Base-by-base conservation (phyloP, 306 rosid genomes). In the Argentina anserina region DNA sequence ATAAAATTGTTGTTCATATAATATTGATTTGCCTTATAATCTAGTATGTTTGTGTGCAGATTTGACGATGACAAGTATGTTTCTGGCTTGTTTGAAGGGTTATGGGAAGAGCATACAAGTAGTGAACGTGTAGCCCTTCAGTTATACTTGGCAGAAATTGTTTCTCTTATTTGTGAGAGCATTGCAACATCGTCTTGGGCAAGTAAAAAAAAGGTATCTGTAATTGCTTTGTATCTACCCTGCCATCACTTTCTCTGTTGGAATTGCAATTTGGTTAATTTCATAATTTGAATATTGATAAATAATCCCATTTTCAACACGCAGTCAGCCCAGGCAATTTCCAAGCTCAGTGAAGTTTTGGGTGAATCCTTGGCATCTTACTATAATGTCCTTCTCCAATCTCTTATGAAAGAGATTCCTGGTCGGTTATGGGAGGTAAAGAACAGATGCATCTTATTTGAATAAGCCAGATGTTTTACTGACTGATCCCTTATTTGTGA, bases 361-460 rank as follows among this genome's bases (percentile, higher is more conserved):
- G 98, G 90, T 45, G 98, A 94, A 69, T 88, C 97, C 69, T 81
- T 91, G 80, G 83, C 90, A 63, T 71, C 96, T 71, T 80, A 91
- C 77, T 85, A 84, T 82, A 80, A 80, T 56, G 85, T 88, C 71
- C 73, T 94, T 78, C 92, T 94, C 73, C 85, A 91, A 71, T 83
- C 85, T 84, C 91, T 91, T 58, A 80, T 89, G 94, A 93, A 87
- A 72, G 98, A 93, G 82, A 86, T 88, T 82, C 89, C 97, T 41
- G 96, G 97, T 70, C 97, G 93, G 60, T 84, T 89, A 67, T 94
- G 98, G 98, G 98, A 94, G 98, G 98, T 94, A 82, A 37, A 58
- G 11, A 28, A 29, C 65, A 60, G 39, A 29, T 59, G 28, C 1
- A 1, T 14, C 14, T 60, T 15, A 10, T 60, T 60, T 6, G 10